A percentile compares a stretch with the other conserved stretches of the same genome.
These are phyloP conservation scores for Escovopsis sp. DNA, from an alignment of 2,329 filamentous ascomycete genomes.

Conservation along the genomic window DNA sequence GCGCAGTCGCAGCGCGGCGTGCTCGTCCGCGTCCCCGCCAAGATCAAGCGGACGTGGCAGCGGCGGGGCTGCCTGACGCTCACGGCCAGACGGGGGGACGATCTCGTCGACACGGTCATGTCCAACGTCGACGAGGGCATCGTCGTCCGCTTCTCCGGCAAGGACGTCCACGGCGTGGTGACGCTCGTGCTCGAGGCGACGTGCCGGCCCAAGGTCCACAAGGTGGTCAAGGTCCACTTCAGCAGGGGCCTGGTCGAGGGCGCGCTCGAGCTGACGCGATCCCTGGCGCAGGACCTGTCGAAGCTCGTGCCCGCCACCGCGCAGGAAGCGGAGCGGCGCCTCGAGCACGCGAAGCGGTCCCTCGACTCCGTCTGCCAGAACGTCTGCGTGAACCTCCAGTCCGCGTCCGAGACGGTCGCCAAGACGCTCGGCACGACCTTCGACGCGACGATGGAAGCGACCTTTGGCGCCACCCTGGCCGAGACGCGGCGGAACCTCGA, in stretches of 20 bases:
- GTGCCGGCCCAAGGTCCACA: slow-evolving; percentile 43
- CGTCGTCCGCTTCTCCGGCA: slow-evolving; percentile 33
- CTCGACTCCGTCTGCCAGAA: slow-evolving; percentile 17
- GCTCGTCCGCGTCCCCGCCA: slow-evolving; percentile 34
- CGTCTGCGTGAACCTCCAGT: slow-evolving; percentile 10
- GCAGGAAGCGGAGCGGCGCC: slow-evolving; percentile 22
- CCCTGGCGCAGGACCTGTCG: slow-evolving; percentile 26
- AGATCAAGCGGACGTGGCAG: slow-evolving; percentile 38
- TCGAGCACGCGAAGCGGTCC: slow-evolving; percentile 20
- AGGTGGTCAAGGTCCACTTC: slow-evolving; percentile 46
- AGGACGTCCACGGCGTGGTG: slow-evolving; percentile 41
- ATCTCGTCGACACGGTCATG: slow-evolving; percentile 32
- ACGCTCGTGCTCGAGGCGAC: slow-evolving; percentile 43
- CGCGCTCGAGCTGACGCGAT: slow-evolving; percentile 27
- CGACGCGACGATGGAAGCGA: too few species aligned
- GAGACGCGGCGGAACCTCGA: slow-evolving; percentile 11
- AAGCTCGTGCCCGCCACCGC: slow-evolving; percentile 24
- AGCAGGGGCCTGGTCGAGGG: slow-evolving; percentile 31
- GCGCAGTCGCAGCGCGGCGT: slow-evolving; percentile 31
- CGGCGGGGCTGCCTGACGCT: slow-evolving; percentile 40
- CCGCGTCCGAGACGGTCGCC: slow-evolving; percentile 14
- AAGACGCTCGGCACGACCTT: slow-evolving; percentile 8
- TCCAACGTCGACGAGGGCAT: slow-evolving; percentile 34
- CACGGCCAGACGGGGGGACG: slow-evolving; percentile 33
- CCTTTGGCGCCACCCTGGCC: slow-evolving; percentile 8